A percentile compares a stretch with the other conserved stretches of the same genome.
Conservation (phyloP, 2,329 filamentous ascomycete genomes). For the Fonsecaea pedrosoi region DNA sequence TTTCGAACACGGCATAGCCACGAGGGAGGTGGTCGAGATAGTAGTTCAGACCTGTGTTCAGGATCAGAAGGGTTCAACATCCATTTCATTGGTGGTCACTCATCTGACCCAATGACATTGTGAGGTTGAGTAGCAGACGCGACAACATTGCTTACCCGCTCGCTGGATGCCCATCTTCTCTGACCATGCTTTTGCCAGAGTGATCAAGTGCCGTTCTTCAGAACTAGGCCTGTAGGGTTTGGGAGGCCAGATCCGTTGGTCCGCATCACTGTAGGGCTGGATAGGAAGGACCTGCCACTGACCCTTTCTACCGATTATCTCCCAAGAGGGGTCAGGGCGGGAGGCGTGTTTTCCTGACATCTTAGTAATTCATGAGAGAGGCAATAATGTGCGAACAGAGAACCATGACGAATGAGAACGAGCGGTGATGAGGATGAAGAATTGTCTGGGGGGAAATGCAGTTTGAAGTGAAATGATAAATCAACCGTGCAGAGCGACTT, state of each 20-base stretch:
- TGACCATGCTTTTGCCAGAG: constrained; percentile 59
- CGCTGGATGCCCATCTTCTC: constrained; percentile 44
- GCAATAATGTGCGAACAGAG: neutral
- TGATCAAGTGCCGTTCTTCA: constrained; percentile 55
- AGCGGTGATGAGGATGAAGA: neutral
- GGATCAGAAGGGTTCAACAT: constrained; percentile 4
- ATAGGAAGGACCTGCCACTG: constrained; percentile 29
- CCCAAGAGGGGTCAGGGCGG: constrained; percentile 6
- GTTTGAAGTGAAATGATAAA: neutral
- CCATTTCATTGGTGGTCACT: neutral
- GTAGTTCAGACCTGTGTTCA: constrained; percentile 53
- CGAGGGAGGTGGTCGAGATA: constrained; percentile 60
- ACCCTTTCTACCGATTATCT: constrained; percentile 29
- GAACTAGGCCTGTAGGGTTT: constrained; percentile 47
- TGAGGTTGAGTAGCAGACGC: neutral
- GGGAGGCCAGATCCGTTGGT: constrained; percentile 45
- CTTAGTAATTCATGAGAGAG: neutral
- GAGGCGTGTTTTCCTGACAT: neutral
- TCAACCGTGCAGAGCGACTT: neutral
- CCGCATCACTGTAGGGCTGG: constrained; percentile 49
- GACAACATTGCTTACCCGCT: constrained; percentile 15
- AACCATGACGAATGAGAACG: neutral
- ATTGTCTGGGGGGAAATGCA: neutral
- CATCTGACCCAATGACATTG: neutral
- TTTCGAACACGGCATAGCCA: constrained; percentile 61